Conservation (phyloP, 768 basidiomycete species). For the Tephrocybe sp. region DNA sequence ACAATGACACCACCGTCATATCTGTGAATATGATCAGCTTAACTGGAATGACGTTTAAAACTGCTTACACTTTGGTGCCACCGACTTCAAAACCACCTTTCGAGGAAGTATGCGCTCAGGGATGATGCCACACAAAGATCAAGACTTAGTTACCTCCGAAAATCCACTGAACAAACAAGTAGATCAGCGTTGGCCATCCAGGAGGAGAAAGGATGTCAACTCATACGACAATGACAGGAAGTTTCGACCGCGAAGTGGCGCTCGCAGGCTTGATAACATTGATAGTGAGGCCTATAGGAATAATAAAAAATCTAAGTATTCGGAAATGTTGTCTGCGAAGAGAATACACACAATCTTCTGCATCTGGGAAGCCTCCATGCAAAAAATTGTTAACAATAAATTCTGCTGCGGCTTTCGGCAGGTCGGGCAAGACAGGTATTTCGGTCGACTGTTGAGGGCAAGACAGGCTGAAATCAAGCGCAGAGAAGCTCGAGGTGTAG, state of each 20-base stretch:
- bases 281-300: slow-evolving; percentile 55
- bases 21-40: slow-evolving; percentile 24
- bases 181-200: neutral
- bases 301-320: no score
- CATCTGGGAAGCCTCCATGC: slow-evolving; percentile 25
- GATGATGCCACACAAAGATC: neutral
- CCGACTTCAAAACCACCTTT: slow-evolving; percentile 11
- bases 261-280: slow-evolving; percentile 49
- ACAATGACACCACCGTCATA: slow-evolving; percentile 48
- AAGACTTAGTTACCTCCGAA: slow-evolving; percentile 40
- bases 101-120: neutral
- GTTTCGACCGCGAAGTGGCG: slow-evolving; percentile 38
- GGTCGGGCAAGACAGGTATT: slow-evolving; percentile 33
- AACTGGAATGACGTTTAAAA: no score
- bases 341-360: slow-evolving; percentile 43
- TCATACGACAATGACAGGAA: slow-evolving; percentile 57
- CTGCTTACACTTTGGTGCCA: slow-evolving; percentile 1
- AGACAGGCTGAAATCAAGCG: slow-evolving; percentile 39
- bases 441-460: slow-evolving; percentile 46
- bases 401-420: slow-evolving; percentile 33
- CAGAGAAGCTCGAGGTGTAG: slow-evolving; percentile 36
- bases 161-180: slow-evolving; percentile 40
- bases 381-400: slow-evolving; percentile 31
- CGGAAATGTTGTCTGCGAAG: no score
- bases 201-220: neutral